These are phyloP conservation scores for Albatrellus ellisii DNA, from an alignment of 768 basidiomycete genomes.

Conservation along the genomic window DNA sequence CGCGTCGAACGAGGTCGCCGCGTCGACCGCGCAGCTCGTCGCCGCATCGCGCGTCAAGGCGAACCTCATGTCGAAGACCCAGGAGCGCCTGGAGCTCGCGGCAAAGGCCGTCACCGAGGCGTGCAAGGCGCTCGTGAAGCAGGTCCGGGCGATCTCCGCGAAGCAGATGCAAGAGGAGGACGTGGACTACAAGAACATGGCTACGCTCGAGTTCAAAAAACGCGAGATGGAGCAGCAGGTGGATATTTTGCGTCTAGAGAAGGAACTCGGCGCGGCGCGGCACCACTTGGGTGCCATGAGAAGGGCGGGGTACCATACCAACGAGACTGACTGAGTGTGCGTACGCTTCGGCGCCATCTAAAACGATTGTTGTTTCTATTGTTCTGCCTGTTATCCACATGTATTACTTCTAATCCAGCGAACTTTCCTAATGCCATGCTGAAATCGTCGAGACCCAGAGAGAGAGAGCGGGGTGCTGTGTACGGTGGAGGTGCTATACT, in stretches of 20 bases:
- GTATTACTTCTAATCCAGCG: constrained; percentile 5
- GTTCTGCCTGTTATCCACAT: not conserved
- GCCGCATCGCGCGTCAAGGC: constrained; percentile 98
- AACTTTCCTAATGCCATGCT: constrained; percentile 10
- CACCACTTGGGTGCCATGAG: constrained; percentile 77
- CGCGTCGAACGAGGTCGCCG: constrained; percentile 98
- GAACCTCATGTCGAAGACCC: constrained; percentile 96
- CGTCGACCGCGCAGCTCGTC: constrained; percentile 94
- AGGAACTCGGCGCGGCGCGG: constrained; percentile 81
- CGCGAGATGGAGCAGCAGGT: constrained; percentile 99
- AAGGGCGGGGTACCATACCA: constrained; percentile 80
- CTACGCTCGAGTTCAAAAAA: constrained; percentile 89
- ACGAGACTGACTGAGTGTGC: constrained; percentile 41
- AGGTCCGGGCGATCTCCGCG: constrained; percentile 91
- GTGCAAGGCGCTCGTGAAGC: constrained; percentile 89
- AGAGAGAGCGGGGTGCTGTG: not conserved
- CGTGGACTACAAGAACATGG: constrained; percentile 84
- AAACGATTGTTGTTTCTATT: constrained; percentile 2
- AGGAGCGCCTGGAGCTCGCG: constrained; percentile 89
- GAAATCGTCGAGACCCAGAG: too few relatives aligned
- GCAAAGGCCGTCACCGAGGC: constrained; percentile 97
- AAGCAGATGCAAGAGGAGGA: constrained; percentile 70
- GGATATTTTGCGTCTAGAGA: constrained; percentile 93
- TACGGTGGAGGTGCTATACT: too few relatives aligned
- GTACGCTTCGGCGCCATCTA: not conserved